Conservation (phyloP, 805 yeast species). For the Saturnispora bothae region DNA sequence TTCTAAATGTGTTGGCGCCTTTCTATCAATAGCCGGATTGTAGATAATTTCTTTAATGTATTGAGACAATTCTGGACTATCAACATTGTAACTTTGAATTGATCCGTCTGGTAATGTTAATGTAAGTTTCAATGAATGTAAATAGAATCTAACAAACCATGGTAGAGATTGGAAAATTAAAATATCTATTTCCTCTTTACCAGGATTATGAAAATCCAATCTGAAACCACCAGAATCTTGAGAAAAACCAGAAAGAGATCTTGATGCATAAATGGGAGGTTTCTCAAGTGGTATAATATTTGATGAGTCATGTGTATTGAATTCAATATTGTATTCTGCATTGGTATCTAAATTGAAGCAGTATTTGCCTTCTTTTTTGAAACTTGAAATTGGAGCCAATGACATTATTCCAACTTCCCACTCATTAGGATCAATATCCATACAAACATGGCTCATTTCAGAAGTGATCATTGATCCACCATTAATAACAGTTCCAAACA, state of each 20-base stretch:
- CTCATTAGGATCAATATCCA: conserved; percentile 28
- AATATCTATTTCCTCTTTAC: conserved; percentile 35
- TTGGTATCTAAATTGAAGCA: conserved; percentile 20
- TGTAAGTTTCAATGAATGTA: conserved; percentile 50
- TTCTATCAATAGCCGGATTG: conserved; percentile 69
- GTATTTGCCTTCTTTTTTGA: conserved; percentile 6
- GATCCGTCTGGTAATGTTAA: conserved; percentile 15
- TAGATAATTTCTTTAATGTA: conserved; percentile 47
- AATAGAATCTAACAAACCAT: conserved; percentile 81
- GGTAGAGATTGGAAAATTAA: conserved; percentile 76
- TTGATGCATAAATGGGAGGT: conserved; percentile 64
- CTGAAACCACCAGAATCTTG: conserved; percentile 88
- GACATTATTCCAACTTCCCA: conserved; percentile 33
- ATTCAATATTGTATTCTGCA: conserved; percentile 28
- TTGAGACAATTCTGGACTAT: conserved; percentile 23
- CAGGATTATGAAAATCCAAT: conserved; percentile 63
- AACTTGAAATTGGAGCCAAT: conserved; percentile 1
- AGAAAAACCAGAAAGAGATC: conserved; percentile 86
- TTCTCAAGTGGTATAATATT: conserved; percentile 28
- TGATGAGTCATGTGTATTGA: conserved; percentile 37
- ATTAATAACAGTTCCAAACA: conserved; percentile 59
- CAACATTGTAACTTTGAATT: conserved; percentile 12
- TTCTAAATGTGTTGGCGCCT: conserved; percentile 77
- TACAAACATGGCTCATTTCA: conserved; percentile 33
- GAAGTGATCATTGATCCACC: conserved; percentile 56